A percentile compares a stretch with the other conserved stretches of the same genome.
Conservation (phyloP, 2,329 filamentous ascomycete species). For the Penicillium sp. region DNA sequence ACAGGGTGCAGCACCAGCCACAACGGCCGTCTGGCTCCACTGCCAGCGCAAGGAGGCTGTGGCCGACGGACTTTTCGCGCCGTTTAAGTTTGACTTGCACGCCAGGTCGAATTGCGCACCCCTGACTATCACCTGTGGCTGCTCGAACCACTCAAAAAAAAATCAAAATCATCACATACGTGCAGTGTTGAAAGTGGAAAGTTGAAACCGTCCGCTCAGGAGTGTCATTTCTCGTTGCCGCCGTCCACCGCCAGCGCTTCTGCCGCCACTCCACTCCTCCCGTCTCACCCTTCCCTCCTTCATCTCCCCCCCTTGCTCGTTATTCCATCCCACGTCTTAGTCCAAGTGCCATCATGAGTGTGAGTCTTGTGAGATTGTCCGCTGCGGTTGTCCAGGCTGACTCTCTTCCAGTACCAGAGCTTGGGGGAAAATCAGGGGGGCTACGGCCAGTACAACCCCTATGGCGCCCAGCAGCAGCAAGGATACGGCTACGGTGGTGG, state of each 20-base stretch:
- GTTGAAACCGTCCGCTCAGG: too few relatives aligned
- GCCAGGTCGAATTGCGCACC: too few relatives aligned
- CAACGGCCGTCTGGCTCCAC: constrained; percentile 2
- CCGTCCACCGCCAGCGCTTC: constrained; percentile 23
- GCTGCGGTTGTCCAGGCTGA: too few relatives aligned
- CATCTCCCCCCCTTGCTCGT: constrained; percentile 10
- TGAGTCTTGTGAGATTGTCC: too few relatives aligned
- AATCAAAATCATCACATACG: too few relatives aligned
- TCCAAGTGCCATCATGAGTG: constrained; percentile 46
- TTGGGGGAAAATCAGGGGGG: constrained; percentile 37
- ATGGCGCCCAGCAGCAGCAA: constrained; percentile 36
- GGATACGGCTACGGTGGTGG: constrained; percentile 25
- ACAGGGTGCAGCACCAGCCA: constrained; percentile 11
- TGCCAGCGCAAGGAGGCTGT: constrained; percentile 9
- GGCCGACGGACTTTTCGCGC: too few relatives aligned
- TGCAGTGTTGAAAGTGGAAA: too few relatives aligned
- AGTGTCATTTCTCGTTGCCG: too few relatives aligned
- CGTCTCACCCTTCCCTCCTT: constrained; percentile 25
- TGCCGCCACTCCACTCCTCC: constrained; percentile 20
- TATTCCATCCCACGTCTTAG: constrained; percentile 7
- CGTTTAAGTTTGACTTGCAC: too few relatives aligned
- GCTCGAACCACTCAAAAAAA: too few relatives aligned
- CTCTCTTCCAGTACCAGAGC: constrained; percentile 25
- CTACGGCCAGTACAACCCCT: constrained; percentile 58
- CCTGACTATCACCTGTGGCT: constrained; percentile 11